A percentile compares a stretch with the other conserved stretches of the same genome.
Evolutionary conservation across 331 rosid genomes (phyloP).

Genomic region (Telfairia occidentalis): DNA sequence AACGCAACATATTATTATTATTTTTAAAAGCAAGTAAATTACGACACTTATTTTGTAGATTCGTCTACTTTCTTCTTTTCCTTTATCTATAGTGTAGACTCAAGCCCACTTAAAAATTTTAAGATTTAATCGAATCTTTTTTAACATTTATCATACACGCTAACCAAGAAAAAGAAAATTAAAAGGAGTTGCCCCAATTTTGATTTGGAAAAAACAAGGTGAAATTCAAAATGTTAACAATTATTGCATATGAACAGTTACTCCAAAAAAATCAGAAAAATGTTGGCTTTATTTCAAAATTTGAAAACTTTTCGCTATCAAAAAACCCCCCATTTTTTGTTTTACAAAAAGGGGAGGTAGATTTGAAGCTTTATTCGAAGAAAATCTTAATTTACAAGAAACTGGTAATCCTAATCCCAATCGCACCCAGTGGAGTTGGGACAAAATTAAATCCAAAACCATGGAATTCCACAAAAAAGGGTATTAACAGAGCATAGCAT

Average conservation of each 20-base stretch:
- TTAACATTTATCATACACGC: too few relatives aligned
- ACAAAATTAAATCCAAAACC: too few relatives aligned
- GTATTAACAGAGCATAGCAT: conserved; percentile 9
- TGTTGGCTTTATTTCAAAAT: conserved; percentile 3
- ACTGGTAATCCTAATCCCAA: background rate
- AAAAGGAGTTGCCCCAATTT: background rate
- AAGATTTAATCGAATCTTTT: too few relatives aligned
- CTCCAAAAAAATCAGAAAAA: background rate
- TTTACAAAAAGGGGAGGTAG: background rate
- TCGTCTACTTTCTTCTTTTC: too few relatives aligned
- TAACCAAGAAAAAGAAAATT: background rate
- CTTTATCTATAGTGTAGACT: too few relatives aligned
- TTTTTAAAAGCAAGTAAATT: too few relatives aligned
- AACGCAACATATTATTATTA: too few relatives aligned
- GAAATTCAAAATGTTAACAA: background rate
- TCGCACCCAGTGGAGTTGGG: conserved; percentile 9
- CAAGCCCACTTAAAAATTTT: too few relatives aligned
- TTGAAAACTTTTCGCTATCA: background rate
- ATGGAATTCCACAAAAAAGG: conserved; percentile 14
- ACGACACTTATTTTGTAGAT: too few relatives aligned
- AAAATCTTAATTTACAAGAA: conserved; percentile 3
- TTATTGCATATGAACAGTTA: background rate
- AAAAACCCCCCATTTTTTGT: background rate
- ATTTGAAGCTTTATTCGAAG: background rate
- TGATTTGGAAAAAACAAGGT: background rate